These are phyloP conservation scores for Pythium guiyangense DNA, from an alignment of 352 stramenopile species.

Conservation along the genomic window DNA sequence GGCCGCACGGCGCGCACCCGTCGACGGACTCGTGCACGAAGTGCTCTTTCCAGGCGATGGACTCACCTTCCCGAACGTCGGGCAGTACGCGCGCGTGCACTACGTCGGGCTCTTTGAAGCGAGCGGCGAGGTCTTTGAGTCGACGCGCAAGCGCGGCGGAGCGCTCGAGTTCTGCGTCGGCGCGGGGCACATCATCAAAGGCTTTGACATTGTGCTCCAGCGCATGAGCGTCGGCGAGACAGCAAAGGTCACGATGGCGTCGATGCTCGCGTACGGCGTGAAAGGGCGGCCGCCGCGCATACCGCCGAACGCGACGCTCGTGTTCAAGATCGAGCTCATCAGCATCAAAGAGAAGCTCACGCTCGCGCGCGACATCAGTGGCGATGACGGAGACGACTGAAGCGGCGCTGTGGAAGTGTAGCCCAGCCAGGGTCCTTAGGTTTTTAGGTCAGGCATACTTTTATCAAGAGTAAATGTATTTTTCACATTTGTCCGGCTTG, in stretches of 20 bases:
- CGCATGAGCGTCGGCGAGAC: constrained; percentile 79
- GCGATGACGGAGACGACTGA: background rate
- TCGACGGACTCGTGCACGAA: constrained; percentile 46
- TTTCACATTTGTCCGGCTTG: too few species aligned
- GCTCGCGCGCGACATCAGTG: constrained; percentile 17
- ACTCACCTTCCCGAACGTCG: constrained; percentile 43
- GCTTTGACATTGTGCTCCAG: constrained; percentile 64
- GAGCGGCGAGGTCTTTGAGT: constrained; percentile 54
- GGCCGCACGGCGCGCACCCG: constrained; percentile 25
- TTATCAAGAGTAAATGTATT: too few species aligned
- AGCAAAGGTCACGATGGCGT: constrained; percentile 49
- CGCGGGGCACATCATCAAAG: constrained; percentile 57
- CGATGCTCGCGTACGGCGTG: constrained; percentile 68
- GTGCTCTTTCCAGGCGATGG: constrained; percentile 55
- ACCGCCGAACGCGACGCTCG: constrained; percentile 56
- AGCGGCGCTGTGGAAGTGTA: too few species aligned
- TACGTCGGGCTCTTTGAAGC: constrained; percentile 58
- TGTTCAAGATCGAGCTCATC: constrained; percentile 81
- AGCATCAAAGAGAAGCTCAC: constrained; percentile 73
- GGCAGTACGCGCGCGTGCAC: constrained; percentile 71
- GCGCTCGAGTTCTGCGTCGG: constrained; percentile 75
- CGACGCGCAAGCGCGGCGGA: constrained; percentile 46
- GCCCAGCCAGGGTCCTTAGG: too few species aligned
- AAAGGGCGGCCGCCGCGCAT: constrained; percentile 64
- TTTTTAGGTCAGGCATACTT: too few species aligned